Evolutionary conservation across 202 grass and related monocot genomes (phyloP), one percentile per base, ranked within the genome.

Genomic region (Panicum hallii): DNA sequence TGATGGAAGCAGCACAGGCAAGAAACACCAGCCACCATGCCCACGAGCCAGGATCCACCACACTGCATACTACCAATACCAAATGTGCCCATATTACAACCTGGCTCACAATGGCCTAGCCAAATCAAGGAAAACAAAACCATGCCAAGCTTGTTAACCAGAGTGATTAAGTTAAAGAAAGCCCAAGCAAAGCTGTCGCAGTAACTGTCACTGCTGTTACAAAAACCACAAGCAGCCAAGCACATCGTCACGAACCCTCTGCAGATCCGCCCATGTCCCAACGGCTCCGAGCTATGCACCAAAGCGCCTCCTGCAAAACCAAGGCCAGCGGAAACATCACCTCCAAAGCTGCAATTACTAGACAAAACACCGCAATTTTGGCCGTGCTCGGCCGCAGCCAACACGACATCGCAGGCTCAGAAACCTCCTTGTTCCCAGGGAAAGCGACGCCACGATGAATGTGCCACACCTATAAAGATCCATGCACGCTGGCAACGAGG

Each of bases 321-420:
- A 73, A 94, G 53, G 92, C 84, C 52, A 38, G 9, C 60, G 66
- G 55, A 79, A 83, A 72, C 84, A 88, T 63, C 48, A 70, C 80
- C 46, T 87, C 84, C 92, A 83, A 91, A 38, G 89, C 83, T 70
- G 53, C 64, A 8, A 22, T 2, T 0, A 50, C 41, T 1, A 11
- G 77, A 45, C 63, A 83, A 42, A 80, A 48, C 41, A 30, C 50
- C 61, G 5, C 23, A 8, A 1, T 20, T 63, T 89, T 88, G 82
- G 73, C 53, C 11, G 62, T 40, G 58, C 80, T 55, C 12, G 3
- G 54, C 52, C 6, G 23, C 32, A 45, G 34, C 86, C 77, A 64
- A 17, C 19, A 7, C 38, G 10, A 45, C 79, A 58, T 89, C 69
- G 77, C 67, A 40, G 41, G n/a, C 87, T 94, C 77, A 83, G 84